Evolutionary conservation across 2,329 filamentous ascomycete genomes (phyloP).

Genomic region (Trichophyton verrucosum): DNA sequence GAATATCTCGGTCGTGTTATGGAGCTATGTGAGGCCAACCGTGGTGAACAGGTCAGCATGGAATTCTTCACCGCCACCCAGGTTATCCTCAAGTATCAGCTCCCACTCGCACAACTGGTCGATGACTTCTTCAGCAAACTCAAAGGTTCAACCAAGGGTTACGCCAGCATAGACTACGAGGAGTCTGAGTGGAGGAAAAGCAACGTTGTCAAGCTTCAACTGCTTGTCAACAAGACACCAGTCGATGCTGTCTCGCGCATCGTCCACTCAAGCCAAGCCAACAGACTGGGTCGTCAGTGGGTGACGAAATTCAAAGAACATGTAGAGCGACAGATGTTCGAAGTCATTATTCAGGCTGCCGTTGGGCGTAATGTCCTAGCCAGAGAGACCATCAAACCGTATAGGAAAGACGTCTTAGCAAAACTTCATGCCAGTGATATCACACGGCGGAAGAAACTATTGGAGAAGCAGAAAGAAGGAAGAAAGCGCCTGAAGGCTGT

Average conservation of each 20-base stretch:
- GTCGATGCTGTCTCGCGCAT: conserved; percentile 92
- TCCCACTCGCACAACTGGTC: conserved; percentile 80
- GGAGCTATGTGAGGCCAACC: conserved; percentile 81
- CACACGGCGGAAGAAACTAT: conserved; percentile 64
- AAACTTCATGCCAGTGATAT: conserved; percentile 91
- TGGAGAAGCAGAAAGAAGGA: conserved; percentile 96
- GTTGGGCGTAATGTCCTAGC: conserved; percentile 74
- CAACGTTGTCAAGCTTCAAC: conserved; percentile 74
- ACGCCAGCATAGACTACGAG: conserved; percentile 92
- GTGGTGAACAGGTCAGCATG: conserved; percentile 74
- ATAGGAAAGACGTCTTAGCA: conserved; percentile 83
- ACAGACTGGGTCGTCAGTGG: conserved; percentile 73
- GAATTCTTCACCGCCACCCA: conserved; percentile 87
- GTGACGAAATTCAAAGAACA: conserved; percentile 95
- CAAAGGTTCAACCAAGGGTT: conserved; percentile 87
- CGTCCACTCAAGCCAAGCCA: conserved; percentile 68
- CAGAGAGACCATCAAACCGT: conserved; percentile 89
- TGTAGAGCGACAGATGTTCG: conserved; percentile 93
- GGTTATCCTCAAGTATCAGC: conserved; percentile 84
- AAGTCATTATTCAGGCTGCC: conserved; percentile 86
- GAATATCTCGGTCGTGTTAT: conserved; percentile 92
- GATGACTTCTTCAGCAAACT: conserved; percentile 97
- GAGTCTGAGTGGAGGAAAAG: conserved; percentile 77
- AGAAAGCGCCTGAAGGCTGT: conserved; percentile 66
- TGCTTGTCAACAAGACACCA: conserved; percentile 83